Evolutionary conservation across 2,329 filamentous ascomycete genomes (phyloP), one percentile per base, ranked within the genome.

Genomic region (Ceratocystis destructans): DNA sequence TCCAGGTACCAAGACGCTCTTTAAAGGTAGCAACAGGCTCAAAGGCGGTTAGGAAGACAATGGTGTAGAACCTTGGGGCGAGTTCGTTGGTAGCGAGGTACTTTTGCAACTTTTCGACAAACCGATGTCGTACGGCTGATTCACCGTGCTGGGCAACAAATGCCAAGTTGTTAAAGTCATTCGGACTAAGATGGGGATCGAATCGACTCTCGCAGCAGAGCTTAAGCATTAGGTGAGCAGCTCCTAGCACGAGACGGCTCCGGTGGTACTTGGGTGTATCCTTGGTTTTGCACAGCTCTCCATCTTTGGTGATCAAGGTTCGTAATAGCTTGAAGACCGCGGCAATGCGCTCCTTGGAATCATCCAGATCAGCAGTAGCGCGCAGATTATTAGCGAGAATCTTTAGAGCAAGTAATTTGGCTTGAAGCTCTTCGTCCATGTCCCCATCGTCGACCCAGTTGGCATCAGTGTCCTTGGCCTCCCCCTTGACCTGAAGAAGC

Each of bases 31-130:
- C 73, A 46, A 85, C 82, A 0, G 93, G 94, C 76, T 99, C 94
- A 73, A 94, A 96, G 1, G 94, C 93, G 41, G 91, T 87, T 55
- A 97, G 78, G 77, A 96, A 97, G 5, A 96, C 81, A 50, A 96
- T 87, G 0, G 90, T 88, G 74, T 96, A 94, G 80, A 95, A 99
- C 8, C 93, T 86, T 12, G 82, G 78, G 1, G 84, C 81, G 1
- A 96, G 80, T 70, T 82, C 85, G 66, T 82, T 83, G 64, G 87
- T 83, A 8, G 88, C 88, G 3, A 97, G 83, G 72, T 96, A 93
- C 76, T 96, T 96, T 76, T 96, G 94, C 50, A 99, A 79, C 71
- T 92, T 91, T 71, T 86, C 85, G 64, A 94, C 81, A 71, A 99
- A 97, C 1, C 83, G 83, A 61, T 82, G 83, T 44, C 94, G 87